Conservation (phyloP, 2,329 filamentous ascomycete genomes). For the Sclerotinia sclerotiorum region DNA sequence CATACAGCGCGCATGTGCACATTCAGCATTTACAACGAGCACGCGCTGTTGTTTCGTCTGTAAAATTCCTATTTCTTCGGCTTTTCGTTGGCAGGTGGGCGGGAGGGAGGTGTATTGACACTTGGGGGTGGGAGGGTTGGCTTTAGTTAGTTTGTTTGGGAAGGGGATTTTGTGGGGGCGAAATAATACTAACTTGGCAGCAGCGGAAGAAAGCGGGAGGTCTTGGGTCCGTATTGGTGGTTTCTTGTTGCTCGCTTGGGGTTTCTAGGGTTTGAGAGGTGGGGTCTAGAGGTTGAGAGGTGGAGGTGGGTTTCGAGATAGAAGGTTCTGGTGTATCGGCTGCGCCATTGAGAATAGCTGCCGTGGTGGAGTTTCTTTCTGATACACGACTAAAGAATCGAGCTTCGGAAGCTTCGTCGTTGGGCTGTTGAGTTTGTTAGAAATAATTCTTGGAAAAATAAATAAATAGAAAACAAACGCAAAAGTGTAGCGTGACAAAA, state of each 20-base stretch:
- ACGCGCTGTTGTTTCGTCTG: background rate
- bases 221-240: background rate
- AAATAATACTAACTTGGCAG: background rate
- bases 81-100: background rate
- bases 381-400: background rate
- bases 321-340: background rate
- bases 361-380: background rate
- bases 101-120: background rate
- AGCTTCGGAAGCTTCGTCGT: conserved; percentile 10
- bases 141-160: background rate
- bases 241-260: background rate
- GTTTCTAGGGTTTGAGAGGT: no score
- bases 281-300: no score
- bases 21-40: background rate
- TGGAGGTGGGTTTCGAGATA: no score
- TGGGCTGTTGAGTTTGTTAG: conserved; percentile 5
- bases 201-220: conserved; percentile 5
- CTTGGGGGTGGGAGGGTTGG: background rate
- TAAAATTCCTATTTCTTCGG: background rate
- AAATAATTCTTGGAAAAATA: background rate
- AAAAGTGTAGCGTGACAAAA: no score
- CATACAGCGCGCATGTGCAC: background rate
- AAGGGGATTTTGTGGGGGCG: no score
- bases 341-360: background rate
- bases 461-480: no score